Evolutionary conservation across 108 stramenopile genomes (phyloP).

Genomic region (Fistulifera solaris): DNA sequence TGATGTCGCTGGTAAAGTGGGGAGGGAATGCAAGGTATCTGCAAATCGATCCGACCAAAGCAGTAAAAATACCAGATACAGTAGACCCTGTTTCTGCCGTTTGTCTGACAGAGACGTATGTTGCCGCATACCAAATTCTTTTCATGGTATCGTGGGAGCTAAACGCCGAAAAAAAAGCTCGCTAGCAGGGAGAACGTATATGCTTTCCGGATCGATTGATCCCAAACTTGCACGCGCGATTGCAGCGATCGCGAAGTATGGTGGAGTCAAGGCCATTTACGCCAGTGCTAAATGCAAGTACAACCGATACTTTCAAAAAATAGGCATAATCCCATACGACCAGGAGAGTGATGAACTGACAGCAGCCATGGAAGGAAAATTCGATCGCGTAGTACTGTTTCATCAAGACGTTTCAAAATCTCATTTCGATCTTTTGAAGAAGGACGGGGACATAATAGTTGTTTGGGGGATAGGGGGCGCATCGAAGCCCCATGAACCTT

Average conservation of each 20-base stretch:
- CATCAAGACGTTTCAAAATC: constrained; percentile 19
- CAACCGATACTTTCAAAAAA: constrained; percentile 15
- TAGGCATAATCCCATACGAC: constrained; percentile 33
- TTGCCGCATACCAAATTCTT: constrained; percentile 38
- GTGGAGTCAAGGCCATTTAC: constrained; percentile 26
- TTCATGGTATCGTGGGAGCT: constrained; percentile 16
- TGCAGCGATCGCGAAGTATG: constrained; percentile 30
- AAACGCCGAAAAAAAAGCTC: constrained; percentile 21
- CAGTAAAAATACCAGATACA: constrained; percentile 46
- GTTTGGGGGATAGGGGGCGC: not conserved
- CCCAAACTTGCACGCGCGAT: constrained; percentile 31
- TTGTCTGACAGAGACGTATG: constrained; percentile 30
- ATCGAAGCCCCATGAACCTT: not conserved
- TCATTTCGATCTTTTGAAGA: constrained; percentile 14
- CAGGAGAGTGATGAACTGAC: constrained; percentile 22
- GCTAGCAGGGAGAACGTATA: constrained; percentile 21
- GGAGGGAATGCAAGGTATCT: constrained; percentile 69
- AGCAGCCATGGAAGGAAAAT: constrained; percentile 17
- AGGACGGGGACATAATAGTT: constrained; percentile 12
- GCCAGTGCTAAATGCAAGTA: constrained; percentile 33
- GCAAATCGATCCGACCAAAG: constrained; percentile 30
- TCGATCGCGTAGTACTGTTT: constrained; percentile 24
- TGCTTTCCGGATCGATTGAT: constrained; percentile 32
- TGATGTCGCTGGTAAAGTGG: constrained; percentile 35
- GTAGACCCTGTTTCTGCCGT: constrained; percentile 35